Evolutionary conservation across 345 rosid species (phyloP).

Genomic region (Lumnitzera racemosa): DNA sequence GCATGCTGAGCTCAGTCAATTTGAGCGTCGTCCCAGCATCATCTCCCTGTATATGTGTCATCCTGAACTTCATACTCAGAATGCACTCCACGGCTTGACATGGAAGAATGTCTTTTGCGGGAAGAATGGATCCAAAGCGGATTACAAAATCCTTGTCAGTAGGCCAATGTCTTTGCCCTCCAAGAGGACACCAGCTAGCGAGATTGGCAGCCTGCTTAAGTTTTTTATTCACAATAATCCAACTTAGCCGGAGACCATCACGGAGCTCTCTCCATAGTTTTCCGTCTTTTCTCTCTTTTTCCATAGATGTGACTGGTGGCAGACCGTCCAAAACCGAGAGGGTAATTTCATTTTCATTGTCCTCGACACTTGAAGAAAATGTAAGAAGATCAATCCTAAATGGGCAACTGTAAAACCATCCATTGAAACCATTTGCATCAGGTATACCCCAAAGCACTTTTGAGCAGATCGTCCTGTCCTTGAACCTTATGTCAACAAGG

Average conservation of each 20-base stretch:
- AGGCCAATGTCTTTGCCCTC: constrained; percentile 83
- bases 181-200: constrained; percentile 73
- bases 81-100: constrained; percentile 69
- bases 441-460: constrained; percentile 74
- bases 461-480: constrained; percentile 52
- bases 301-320: constrained; percentile 54
- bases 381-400: constrained; percentile 59
- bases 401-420: constrained; percentile 73
- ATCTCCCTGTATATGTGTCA: constrained; percentile 36
- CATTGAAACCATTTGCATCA: constrained; percentile 49
- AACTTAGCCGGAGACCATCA: constrained; percentile 59
- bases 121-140: constrained; percentile 65
- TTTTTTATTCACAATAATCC: constrained; percentile 68
- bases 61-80: constrained; percentile 59
- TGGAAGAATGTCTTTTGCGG: constrained; percentile 62
- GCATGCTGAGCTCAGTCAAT: constrained; percentile 71
- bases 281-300: constrained; percentile 66
- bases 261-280: constrained; percentile 66
- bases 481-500: constrained; percentile 55
- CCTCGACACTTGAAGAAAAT: constrained; percentile 36
- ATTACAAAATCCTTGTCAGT: constrained; percentile 72
- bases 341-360: constrained; percentile 35
- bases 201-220: constrained; percentile 62
- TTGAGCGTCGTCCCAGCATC: constrained; percentile 39
- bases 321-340: constrained; percentile 62